phyloP scores from a whole-genome alignment of 352 stramenopile species.

The Globisporangium radiosum region DNA sequence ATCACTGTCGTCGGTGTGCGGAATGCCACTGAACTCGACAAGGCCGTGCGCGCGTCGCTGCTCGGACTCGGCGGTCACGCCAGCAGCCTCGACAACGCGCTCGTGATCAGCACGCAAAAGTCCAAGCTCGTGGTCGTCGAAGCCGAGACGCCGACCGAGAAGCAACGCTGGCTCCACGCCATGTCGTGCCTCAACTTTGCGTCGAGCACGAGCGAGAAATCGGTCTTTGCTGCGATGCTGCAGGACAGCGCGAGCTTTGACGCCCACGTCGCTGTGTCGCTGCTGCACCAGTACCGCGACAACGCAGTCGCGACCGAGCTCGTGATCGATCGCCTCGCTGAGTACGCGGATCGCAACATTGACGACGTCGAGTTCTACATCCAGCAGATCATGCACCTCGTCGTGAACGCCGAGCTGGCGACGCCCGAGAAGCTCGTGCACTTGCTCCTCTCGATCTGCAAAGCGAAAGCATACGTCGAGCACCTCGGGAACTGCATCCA shows the following conservation, averaged over 20 bases:
- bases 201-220: constrained; percentile 39
- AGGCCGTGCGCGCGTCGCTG: constrained; percentile 36
- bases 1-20: constrained; percentile 62
- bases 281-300: constrained; percentile 69
- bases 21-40: constrained; percentile 54
- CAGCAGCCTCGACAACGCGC: constrained; percentile 35
- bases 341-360: constrained; percentile 60
- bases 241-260: constrained; percentile 48
- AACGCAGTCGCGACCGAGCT: constrained; percentile 56
- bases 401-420: constrained; percentile 53
- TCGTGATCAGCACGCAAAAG: constrained; percentile 67
- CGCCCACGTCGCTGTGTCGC: constrained; percentile 53
- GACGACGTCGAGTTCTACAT: constrained; percentile 84
- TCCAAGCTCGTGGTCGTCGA: constrained; percentile 65
- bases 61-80: constrained; percentile 25
- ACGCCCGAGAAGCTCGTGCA: constrained; percentile 65
- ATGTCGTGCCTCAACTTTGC: constrained; percentile 60
- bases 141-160: constrained; percentile 65
- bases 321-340: constrained; percentile 52
- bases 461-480: constrained; percentile 67
- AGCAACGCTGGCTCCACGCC: constrained; percentile 70
- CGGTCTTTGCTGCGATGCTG: constrained; percentile 50
- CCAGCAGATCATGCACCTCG: constrained; percentile 70
- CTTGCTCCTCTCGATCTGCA: constrained; percentile 73
- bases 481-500: constrained; percentile 79